A percentile compares a stretch with the other conserved stretches of the same genome.
These are phyloP conservation scores for Malus hybrid DNA, from an alignment of 331 rosid genomes.

Conservation along the genomic window DNA sequence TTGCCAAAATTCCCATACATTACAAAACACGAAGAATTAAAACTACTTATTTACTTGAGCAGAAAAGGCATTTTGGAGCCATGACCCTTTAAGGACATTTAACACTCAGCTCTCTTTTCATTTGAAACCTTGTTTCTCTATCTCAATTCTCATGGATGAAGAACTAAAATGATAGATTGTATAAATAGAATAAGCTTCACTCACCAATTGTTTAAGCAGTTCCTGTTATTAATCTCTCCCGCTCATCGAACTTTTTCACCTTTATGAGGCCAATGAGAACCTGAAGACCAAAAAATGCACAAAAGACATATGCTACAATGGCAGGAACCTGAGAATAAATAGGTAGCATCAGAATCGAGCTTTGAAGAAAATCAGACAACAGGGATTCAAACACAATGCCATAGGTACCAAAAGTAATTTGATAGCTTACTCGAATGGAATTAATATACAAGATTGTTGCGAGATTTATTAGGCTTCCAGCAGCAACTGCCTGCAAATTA, in stretches of 20 bases:
- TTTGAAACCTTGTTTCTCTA: neutral
- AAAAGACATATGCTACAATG: conserved; percentile 45
- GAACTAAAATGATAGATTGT: neutral
- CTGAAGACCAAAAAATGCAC: conserved; percentile 74
- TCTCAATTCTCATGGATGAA: neutral
- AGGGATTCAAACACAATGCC: neutral
- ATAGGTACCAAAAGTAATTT: neutral
- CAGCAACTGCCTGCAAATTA: conserved; percentile 81
- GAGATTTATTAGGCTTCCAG: conserved; percentile 86
- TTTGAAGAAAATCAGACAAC: neutral
- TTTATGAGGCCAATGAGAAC: conserved; percentile 80
- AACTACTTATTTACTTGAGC: neutral
- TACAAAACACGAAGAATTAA: neutral
- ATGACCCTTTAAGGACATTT: neutral
- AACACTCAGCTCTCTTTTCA: neutral
- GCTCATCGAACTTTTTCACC: conserved; percentile 79
- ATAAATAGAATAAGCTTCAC: conserved; percentile 15
- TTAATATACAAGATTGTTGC: conserved; percentile 74
- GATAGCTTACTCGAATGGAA: conserved; percentile 65
- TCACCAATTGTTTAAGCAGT: conserved; percentile 51
- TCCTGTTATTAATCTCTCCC: conserved; percentile 77
- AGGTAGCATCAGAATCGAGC: neutral
- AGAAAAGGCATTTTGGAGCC: neutral
- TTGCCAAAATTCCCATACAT: neutral
- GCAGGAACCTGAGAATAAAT: conserved; percentile 68